Conservation (phyloP, 305 asterid genomes). For the Fraxinus dipetala region DNA sequence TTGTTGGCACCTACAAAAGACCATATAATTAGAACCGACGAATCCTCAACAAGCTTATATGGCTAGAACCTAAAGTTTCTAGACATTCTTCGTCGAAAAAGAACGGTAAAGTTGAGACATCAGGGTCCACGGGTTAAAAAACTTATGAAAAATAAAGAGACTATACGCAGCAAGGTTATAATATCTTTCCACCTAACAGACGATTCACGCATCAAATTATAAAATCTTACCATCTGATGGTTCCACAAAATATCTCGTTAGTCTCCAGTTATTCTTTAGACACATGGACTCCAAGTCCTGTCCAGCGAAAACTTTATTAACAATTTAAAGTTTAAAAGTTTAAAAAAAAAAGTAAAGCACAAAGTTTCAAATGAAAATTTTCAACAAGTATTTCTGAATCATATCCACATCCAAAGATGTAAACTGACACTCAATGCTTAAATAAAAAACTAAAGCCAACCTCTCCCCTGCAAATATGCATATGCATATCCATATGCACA, state of each 20-base stretch:
- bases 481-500: background rate
- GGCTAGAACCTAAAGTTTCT: background rate
- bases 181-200: background rate
- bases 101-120: background rate
- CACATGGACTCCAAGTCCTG: slow-evolving; percentile 48
- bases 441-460: background rate
- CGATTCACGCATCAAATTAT: background rate
- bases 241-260: slow-evolving; percentile 29
- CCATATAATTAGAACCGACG: background rate
- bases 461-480: background rate
- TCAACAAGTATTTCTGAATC: background rate
- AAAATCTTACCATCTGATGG: slow-evolving; percentile 38
- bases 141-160: background rate
- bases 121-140: background rate
- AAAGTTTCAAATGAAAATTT: background rate
- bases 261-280: slow-evolving; percentile 41
- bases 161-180: background rate
- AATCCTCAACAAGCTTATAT: background rate
- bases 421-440: background rate
- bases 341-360: background rate
- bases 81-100: background rate
- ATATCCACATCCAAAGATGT: background rate
- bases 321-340: background rate
- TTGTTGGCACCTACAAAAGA: background rate
- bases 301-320: background rate